Conservation (phyloP, 352 stramenopile genomes). For the Thraustochytrium sp. region DNA sequence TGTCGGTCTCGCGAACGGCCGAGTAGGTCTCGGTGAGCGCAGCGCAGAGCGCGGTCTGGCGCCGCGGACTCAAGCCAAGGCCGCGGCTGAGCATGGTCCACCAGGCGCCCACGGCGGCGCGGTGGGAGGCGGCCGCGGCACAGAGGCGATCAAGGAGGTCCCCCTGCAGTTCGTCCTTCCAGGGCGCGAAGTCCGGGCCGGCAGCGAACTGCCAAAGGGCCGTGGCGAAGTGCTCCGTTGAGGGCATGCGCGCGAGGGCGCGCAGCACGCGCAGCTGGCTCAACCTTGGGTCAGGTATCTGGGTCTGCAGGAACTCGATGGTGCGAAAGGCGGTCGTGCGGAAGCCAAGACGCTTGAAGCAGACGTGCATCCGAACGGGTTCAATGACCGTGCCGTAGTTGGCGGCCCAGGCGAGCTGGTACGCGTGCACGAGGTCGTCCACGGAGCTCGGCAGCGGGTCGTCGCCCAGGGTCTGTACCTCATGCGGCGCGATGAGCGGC, state of each 20-base stretch:
- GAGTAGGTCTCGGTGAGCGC: neutral
- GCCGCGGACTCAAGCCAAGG: neutral
- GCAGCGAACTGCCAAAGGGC: neutral
- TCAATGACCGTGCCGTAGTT: neutral
- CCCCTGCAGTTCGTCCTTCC: neutral
- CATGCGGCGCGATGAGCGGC: too few relatives aligned
- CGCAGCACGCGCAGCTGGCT: neutral
- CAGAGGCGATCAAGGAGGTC: neutral
- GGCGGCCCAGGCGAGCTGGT: neutral
- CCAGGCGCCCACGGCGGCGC: neutral
- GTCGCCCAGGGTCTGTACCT: too few relatives aligned
- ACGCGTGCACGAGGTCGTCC: neutral
- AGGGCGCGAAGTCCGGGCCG: neutral
- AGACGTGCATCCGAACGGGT: neutral
- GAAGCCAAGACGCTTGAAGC: neutral
- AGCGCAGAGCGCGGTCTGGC: neutral
- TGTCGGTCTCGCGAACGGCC: neutral
- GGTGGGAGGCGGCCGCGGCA: neutral
- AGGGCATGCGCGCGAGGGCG: too few relatives aligned
- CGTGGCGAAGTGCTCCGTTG: neutral
- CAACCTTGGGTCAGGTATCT: neutral
- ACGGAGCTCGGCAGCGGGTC: too few relatives aligned
- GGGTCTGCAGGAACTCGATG: neutral
- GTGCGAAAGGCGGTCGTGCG: neutral
- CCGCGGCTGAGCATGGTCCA: slow-evolving; percentile 3